Evolutionary conservation across 139 green algal species (phyloP), one percentile per base, ranked within the genome.

Genomic region (Chlamydomonas schloesseri): DNA sequence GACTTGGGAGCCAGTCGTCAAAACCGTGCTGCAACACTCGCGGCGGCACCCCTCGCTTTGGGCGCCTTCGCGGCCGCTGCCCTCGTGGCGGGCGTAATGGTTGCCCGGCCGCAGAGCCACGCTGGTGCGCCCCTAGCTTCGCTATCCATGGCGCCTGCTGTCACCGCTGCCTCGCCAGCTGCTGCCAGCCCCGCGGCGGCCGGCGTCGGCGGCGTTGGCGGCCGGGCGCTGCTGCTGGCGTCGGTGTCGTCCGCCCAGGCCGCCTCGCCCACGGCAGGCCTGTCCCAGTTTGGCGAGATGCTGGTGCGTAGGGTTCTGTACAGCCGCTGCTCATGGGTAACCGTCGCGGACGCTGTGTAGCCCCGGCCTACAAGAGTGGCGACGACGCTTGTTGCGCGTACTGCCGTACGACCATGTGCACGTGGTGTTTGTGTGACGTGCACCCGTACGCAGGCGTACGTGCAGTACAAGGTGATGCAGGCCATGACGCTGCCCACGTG

Each of bases 391-490:
- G n/a, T n/a, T n/a, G n/a, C n/a, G n/a, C n/a, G n/a, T n/a, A n/a
- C n/a, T n/a, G n/a, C n/a, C n/a, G n/a, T n/a, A n/a, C n/a, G n/a
- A n/a, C n/a, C n/a, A n/a, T n/a, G n/a, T n/a, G n/a, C n/a, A n/a
- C 42, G 6, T 50, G 6, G 42, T 50, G 5, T 50, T 8, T 8
- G 42, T 50, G 42, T 50, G 42, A 8, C 42, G 42, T 50, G 8
- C 42, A 8, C n/a, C n/a, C n/a, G n/a, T n/a, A n/a, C n/a, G 42
- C 42, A 50, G 11, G 55, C 57, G 13, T 83, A 72, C 60, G 29
- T 62, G 9, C 69, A 73, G 34, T 83, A 83, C 76, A 83, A 83
- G 28, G 2, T 83, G 29, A 21, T 83, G 60, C 76, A 83, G 76
- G 76, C 69, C 9, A n/a, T 83, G 60, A 73, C 60, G 60, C 64